Evolutionary conservation across 208 protist species (phyloP).

Genomic region (Trypanosoma cruzi): DNA sequence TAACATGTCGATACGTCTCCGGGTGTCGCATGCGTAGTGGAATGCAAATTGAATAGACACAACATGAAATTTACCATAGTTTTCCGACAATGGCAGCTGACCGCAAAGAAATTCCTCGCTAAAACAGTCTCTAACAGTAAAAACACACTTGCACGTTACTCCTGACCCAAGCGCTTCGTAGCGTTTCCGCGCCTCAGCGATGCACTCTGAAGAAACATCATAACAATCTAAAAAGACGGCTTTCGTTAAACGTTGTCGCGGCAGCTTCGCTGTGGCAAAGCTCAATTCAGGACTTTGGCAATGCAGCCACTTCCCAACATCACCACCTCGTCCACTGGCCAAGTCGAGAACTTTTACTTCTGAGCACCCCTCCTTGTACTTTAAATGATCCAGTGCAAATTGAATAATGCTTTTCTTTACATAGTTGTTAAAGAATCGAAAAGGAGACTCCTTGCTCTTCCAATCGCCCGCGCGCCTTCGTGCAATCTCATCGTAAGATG

Average conservation of each 20-base stretch:
- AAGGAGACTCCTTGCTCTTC: constrained; percentile 65
- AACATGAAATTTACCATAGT: constrained; percentile 59
- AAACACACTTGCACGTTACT: constrained; percentile 31
- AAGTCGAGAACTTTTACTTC: constrained; percentile 67
- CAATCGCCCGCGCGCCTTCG: constrained; percentile 52
- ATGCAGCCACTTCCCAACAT: constrained; percentile 91
- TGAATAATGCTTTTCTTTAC: constrained; percentile 90
- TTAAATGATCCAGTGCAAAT: constrained; percentile 54
- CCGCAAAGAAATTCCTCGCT: constrained; percentile 47
- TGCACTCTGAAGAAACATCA: constrained; percentile 76
- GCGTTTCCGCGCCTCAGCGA: constrained; percentile 68
- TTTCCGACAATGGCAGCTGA: constrained; percentile 32
- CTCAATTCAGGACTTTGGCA: constrained; percentile 56
- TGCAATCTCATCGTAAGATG: constrained; percentile 75
- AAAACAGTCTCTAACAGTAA: constrained; percentile 85
- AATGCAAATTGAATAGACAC: constrained; percentile 89
- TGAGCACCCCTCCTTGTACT: background rate
- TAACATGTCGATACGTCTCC: constrained; percentile 47
- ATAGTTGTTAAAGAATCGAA: constrained; percentile 89
- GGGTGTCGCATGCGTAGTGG: constrained; percentile 81
- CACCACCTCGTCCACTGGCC: constrained; percentile 79
- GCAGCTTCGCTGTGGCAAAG: constrained; percentile 24
- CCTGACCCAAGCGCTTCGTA: constrained; percentile 32
- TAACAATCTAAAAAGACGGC: constrained; percentile 44
- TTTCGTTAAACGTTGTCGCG: constrained; percentile 19